phyloP scores from a whole-genome alignment of 805 yeast species.

The Lachancea thermotolerans region DNA sequence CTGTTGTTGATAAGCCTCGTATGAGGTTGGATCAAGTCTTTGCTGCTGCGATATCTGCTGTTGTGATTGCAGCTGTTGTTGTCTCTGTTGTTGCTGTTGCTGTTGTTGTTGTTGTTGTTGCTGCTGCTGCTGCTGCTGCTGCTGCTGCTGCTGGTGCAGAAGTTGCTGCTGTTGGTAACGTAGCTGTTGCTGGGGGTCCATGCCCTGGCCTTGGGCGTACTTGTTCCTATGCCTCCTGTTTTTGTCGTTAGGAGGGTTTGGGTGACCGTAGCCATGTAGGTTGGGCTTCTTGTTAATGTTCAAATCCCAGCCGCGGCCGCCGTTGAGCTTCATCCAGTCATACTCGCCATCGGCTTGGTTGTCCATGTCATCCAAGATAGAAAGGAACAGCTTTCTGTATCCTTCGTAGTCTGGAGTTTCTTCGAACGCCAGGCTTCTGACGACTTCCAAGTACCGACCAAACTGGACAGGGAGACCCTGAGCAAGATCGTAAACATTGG shows the following conservation, averaged over 20 bases:
- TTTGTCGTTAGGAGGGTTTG: conserved; percentile 66
- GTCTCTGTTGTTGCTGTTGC: conserved; percentile 12
- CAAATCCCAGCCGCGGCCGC: conserved; percentile 95
- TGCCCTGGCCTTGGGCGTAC: conserved; percentile 27
- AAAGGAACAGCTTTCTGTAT: conserved; percentile 67
- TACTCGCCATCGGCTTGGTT: conserved; percentile 80
- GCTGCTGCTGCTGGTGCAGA: conserved; percentile 19
- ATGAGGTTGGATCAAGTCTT: conserved; percentile 38
- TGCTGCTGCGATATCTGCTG: conserved; percentile 15
- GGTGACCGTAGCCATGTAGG: conserved; percentile 93
- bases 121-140: conserved; percentile 21
- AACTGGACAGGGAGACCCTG: conserved; percentile 88
- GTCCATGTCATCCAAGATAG: conserved; percentile 66
- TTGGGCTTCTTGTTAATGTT: conserved; percentile 86
- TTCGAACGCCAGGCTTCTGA: conserved; percentile 83
- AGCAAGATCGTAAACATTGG: conserved; percentile 79
- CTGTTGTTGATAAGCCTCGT: conserved; percentile 34
- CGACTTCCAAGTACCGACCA: conserved; percentile 84
- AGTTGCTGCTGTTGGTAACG: conserved; percentile 19
- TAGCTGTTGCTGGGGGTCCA: conserved; percentile 18
- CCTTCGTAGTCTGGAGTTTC: conserved; percentile 93
- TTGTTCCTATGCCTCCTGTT: conserved; percentile 33
- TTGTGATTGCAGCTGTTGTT: conserved; percentile 7
- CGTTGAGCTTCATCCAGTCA: conserved; percentile 96
- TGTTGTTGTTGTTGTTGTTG: conserved; percentile 24